Evolutionary conservation across 352 stramenopile genomes (phyloP), one percentile per base, ranked within the genome.

Genomic region (Phytophthora constricta): DNA sequence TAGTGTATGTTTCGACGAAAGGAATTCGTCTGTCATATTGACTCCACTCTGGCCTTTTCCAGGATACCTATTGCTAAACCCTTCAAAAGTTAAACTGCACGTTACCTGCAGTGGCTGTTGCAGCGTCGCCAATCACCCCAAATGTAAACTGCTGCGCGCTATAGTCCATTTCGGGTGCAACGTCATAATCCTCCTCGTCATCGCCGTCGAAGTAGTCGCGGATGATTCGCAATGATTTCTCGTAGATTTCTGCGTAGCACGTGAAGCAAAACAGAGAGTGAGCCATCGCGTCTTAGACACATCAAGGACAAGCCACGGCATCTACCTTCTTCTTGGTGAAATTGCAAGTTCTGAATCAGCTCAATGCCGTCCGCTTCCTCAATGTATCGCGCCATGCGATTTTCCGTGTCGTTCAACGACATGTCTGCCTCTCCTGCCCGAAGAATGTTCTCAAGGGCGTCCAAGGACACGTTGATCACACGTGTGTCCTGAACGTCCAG

Each of bases 191-290:
- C 61, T 98, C 97, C 25, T 99, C 98, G 49, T 99, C 97, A 57
- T 99, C 97, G 17, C 97, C 96, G 34, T 97, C 96, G 78, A 99
- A 99, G 84, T 99, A 99, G 25, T 96, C 97, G 68, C 97, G 95
- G 25, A 99, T 84, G 60, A 99, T 98, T 61, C 91, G 91, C 51
- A 98, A 79, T 39, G 93, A 95, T 70, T 98, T 98, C 27, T 97
- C 75, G 70, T 98, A 98, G 26, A 98, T 89, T 25, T 89, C 87
- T 96, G 62, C 42, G 48, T 43, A 58, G 20, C 43, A 49, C 17
- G 64, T 16, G 27, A 41, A 62, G 27, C 82, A 45, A 87, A 70
- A 39, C 82, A 70, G 57, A n/a, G n/a, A n/a, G n/a, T n/a, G n/a
- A n/a, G n/a, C n/a, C n/a, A n/a, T n/a, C n/a, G n/a, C n/a, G n/a